Conservation (phyloP, 2,329 filamentous ascomycete genomes). For the Beauveria scarabaeidicola region DNA sequence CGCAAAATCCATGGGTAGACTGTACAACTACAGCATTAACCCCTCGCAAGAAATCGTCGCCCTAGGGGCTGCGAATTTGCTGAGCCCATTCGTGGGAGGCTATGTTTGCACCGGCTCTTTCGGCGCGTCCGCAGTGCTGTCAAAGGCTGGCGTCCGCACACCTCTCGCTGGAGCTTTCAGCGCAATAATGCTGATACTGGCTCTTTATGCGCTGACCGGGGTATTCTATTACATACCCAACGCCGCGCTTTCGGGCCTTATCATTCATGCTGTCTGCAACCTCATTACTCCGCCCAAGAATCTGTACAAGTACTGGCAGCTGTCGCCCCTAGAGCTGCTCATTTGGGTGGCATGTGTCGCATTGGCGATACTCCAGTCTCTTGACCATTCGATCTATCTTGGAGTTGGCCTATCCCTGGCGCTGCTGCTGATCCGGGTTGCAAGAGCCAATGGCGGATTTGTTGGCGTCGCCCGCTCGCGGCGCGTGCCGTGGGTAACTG, state of each 20-base stretch:
- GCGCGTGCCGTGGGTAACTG: slow-evolving; percentile 8
- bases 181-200: slow-evolving; percentile 64
- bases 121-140: slow-evolving; percentile 70
- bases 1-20: slow-evolving; percentile 70
- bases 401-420: slow-evolving; percentile 35
- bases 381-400: slow-evolving; percentile 43
- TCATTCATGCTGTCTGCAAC: slow-evolving; percentile 76
- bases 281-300: slow-evolving; percentile 65
- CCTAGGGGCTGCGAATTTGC: slow-evolving; percentile 65
- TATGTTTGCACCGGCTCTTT: slow-evolving; percentile 40
- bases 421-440: slow-evolving; percentile 36
- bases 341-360: slow-evolving; percentile 70
- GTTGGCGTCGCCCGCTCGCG: slow-evolving; percentile 29
- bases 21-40: slow-evolving; percentile 71
- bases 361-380: slow-evolving; percentile 39
- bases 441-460: slow-evolving; percentile 39
- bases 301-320: slow-evolving; percentile 69
- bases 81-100: slow-evolving; percentile 64
- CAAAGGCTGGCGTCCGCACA: slow-evolving; percentile 73
- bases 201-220: slow-evolving; percentile 67
- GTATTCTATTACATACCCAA: slow-evolving; percentile 78
- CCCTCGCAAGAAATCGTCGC: slow-evolving; percentile 74
- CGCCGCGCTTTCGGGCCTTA: slow-evolving; percentile 62
- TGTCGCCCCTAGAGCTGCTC: slow-evolving; percentile 63
- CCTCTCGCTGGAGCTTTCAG: slow-evolving; percentile 73